Percentiles rank a stretch among this genome's conserved stretches.
Conservation (phyloP, 768 basidiomycete genomes). For the Cystofilobasidium ferigula region DNA sequence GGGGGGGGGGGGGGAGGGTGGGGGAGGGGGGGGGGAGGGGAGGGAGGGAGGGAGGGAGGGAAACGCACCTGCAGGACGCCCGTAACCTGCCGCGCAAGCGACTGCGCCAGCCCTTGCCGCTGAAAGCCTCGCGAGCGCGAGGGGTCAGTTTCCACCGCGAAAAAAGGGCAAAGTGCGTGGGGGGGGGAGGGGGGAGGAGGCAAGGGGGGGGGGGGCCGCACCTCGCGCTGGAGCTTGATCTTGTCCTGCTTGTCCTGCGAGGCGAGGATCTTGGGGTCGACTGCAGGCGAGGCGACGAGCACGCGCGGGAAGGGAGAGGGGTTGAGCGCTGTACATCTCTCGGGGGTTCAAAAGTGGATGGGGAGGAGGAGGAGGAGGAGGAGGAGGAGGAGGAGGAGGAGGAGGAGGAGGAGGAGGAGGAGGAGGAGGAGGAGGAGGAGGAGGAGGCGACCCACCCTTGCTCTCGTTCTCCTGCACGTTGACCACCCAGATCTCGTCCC, state of each 20-base stretch:
- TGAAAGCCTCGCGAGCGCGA: conserved; percentile 35
- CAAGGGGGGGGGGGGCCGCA: conserved; percentile 38
- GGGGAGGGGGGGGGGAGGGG: too few species aligned
- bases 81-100: conserved; percentile 79
- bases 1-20: too few species aligned
- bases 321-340: too few species aligned
- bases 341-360: too few species aligned
- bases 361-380: too few species aligned
- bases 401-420: too few species aligned
- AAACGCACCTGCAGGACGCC: conserved; percentile 27
- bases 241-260: conserved; percentile 58
- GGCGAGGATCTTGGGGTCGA: conserved; percentile 51
- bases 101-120: conserved; percentile 80
- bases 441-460: conserved; percentile 51
- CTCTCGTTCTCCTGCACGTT: conserved; percentile 84
- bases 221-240: conserved; percentile 83
- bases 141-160: background rate
- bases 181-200: too few species aligned
- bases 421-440: background rate
- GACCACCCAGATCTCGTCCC: conserved; percentile 75
- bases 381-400: too few species aligned
- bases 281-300: conserved; percentile 30
- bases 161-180: too few species aligned
- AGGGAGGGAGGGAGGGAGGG: too few species aligned
- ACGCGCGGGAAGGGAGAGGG: background rate